Conservation (phyloP, 2,329 filamentous ascomycete species). For the Alternaria triticina region DNA sequence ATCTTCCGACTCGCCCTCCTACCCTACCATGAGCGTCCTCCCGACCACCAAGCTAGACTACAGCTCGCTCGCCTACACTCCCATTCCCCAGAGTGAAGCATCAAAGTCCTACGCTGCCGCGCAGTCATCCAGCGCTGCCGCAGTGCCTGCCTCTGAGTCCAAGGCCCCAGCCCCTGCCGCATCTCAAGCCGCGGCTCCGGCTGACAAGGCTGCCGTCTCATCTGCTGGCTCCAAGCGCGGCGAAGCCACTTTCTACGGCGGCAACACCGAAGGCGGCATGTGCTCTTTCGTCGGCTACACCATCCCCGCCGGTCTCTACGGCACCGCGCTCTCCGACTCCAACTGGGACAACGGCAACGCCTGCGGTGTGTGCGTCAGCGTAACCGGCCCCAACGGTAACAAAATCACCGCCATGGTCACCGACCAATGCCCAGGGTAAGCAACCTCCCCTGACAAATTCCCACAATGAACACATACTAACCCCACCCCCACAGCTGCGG, state of each 20-base stretch:
- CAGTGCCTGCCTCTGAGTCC: neutral
- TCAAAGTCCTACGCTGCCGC: neutral
- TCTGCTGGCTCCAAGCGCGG: conserved; percentile 27
- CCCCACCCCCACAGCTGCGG: conserved; percentile 48
- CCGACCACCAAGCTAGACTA: neutral
- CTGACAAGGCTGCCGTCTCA: neutral
- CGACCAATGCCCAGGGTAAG: conserved; percentile 60
- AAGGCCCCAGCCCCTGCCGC: neutral
- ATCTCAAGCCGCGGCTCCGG: neutral
- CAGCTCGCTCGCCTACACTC: neutral
- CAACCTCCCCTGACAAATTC: neutral
- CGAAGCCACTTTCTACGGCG: conserved; percentile 47
- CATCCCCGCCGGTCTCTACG: conserved; percentile 64
- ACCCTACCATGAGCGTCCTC: conserved; percentile 12
- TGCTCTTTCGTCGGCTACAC: conserved; percentile 70
- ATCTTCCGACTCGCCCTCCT: neutral
- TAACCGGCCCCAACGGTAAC: conserved; percentile 64
- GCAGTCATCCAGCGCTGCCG: neutral
- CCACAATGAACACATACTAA: fast-evolving
- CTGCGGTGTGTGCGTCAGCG: conserved; percentile 68
- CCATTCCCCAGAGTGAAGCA: neutral
- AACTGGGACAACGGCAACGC: conserved; percentile 63
- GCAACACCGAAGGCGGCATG: conserved; percentile 61
- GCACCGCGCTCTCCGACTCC: conserved; percentile 66
- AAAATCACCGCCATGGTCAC: conserved; percentile 70